These are phyloP conservation scores for Niebla homalea DNA, from an alignment of 495 filamentous ascomycete species.

Conservation along the genomic window DNA sequence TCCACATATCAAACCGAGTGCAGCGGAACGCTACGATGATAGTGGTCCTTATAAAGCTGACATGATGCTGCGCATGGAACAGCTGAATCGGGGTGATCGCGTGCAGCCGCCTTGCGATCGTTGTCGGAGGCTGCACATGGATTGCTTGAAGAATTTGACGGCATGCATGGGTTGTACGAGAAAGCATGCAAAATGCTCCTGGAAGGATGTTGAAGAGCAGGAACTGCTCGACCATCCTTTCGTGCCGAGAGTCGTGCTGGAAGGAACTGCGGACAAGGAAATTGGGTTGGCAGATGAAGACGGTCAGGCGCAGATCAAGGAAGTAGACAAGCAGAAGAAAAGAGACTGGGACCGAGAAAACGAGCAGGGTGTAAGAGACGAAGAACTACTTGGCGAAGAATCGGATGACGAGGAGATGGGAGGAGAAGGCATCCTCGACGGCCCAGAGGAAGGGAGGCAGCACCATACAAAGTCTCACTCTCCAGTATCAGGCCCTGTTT, in stretches of 20 bases:
- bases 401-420: conserved; percentile 14
- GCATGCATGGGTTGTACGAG: conserved; percentile 79
- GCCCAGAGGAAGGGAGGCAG: not conserved
- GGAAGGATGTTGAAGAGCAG: conserved; percentile 61
- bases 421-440: not conserved
- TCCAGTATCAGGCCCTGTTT: not conserved
- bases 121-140: conserved; percentile 64
- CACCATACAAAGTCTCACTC: not conserved
- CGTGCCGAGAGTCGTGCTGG: conserved; percentile 2
- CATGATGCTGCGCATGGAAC: conserved; percentile 65
- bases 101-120: conserved; percentile 72
- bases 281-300: conserved; percentile 1
- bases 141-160: conserved; percentile 72
- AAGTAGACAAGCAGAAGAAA: not conserved
- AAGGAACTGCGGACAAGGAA: conserved; percentile 4
- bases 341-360: conserved; percentile 2
- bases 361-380: conserved; percentile 12
- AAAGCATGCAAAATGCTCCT: conserved; percentile 76
- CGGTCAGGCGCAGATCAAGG: conserved; percentile 6
- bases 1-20: conserved; percentile 31
- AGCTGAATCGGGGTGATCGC: conserved; percentile 53
- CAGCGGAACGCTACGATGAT: conserved; percentile 36
- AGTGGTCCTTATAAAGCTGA: conserved; percentile 49
- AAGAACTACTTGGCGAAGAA: conserved; percentile 17
- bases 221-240: conserved; percentile 38